phyloP scores from a whole-genome alignment of 2,329 filamentous ascomycete genomes.

The Cercospora sp. region DNA sequence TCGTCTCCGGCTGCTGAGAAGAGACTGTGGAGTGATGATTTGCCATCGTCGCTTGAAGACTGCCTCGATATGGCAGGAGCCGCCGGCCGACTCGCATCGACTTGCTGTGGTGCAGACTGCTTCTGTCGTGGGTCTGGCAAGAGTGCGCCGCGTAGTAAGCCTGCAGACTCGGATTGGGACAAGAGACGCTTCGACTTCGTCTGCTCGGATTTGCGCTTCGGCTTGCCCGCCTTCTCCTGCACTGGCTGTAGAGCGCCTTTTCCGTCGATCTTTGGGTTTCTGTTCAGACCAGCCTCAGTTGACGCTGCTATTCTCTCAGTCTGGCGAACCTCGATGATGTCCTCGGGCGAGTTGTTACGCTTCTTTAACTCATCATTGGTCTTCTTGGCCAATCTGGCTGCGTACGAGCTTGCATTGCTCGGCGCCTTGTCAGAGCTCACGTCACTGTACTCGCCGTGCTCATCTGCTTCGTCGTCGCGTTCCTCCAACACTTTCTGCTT shows the following conservation, averaged over 20 bases:
- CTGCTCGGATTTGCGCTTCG: not conserved
- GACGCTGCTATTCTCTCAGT: not conserved
- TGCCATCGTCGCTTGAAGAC: not conserved
- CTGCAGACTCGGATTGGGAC: not conserved
- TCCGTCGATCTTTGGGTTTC: not conserved
- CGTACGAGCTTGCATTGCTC: conserved; percentile 4
- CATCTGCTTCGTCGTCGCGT: not conserved
- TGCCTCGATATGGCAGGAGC: not conserved
- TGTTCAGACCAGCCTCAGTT: not conserved
- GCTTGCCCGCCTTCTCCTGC: not conserved
- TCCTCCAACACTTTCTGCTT: not conserved
- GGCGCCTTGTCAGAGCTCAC: not conserved
- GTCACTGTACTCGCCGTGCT: not conserved
- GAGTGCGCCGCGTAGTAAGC: not conserved
- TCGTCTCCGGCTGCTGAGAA: not conserved
- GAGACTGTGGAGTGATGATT: not conserved
- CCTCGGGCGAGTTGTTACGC: not conserved
- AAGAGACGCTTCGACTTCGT: not conserved
- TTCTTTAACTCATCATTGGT: not conserved
- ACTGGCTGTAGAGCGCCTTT: not conserved
- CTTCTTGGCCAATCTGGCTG: not conserved
- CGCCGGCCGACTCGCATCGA: not conserved
- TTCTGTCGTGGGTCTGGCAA: not conserved
- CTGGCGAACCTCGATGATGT: not conserved
- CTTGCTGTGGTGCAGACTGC: not conserved